A percentile compares a stretch with the other conserved stretches of the same genome.
phyloP scores from a whole-genome alignment of 2,329 filamentous ascomycete genomes.

The Aspergillus proliferans region DNA sequence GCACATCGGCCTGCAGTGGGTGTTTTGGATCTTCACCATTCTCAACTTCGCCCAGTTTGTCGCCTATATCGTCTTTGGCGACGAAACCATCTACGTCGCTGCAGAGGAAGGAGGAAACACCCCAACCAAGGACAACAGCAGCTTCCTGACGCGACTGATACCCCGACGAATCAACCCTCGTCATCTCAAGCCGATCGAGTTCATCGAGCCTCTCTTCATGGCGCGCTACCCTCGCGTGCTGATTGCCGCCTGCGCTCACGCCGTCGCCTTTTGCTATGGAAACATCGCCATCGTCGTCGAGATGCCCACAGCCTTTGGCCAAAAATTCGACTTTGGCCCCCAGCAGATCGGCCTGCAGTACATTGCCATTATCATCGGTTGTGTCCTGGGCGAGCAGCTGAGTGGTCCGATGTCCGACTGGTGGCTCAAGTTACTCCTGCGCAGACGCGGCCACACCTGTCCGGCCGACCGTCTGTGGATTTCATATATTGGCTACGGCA shows the following conservation, averaged over 20 bases:
- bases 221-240: conserved; percentile 40
- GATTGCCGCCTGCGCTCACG: conserved; percentile 47
- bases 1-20: conserved; percentile 50
- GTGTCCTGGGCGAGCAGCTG: conserved; percentile 53
- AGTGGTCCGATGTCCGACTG: conserved; percentile 49
- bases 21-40: conserved; percentile 54
- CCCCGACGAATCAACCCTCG: conserved; percentile 43
- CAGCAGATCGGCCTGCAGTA: conserved; percentile 55
- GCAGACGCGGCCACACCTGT: conserved; percentile 23
- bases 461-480: conserved; percentile 54
- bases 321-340: conserved; percentile 51
- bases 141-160: conserved; percentile 31
- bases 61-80: conserved; percentile 47
- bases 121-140: conserved; percentile 8
- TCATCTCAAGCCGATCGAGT: conserved; percentile 41
- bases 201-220: conserved; percentile 44
- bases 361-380: conserved; percentile 52
- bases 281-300: conserved; percentile 52
- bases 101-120: conserved; percentile 33
- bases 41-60: conserved; percentile 50
- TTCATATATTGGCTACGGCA: conserved; percentile 47
- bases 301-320: conserved; percentile 51
- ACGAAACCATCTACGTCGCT: conserved; percentile 48
- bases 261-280: conserved; percentile 51
- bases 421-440: conserved; percentile 41